Base-by-base conservation (phyloP, 1,284 basidiomycete genomes). In the Pseudozyma tsukubaensis region DNA sequence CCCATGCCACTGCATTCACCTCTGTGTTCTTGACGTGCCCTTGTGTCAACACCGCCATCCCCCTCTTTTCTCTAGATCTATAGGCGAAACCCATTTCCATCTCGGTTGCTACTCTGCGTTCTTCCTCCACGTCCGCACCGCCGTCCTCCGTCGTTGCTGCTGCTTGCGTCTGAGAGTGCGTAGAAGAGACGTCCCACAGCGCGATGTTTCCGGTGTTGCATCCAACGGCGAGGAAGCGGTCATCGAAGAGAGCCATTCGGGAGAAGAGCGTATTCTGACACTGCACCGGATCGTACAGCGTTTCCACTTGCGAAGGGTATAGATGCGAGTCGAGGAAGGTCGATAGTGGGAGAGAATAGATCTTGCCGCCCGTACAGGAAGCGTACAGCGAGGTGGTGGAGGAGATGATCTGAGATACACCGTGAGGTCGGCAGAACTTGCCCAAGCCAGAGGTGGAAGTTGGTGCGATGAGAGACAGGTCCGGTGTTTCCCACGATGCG, bases 201-300 rank as follows among this genome's bases (percentile, higher is more conserved):
- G 77, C 73, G 1, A 82, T 60, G 39, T 76, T 65, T 13, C 83
- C 83, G 14, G 74, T 74, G 35, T 80, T 78, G 61, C 83, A 84
- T 0, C 80, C 83, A 4, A 84, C 58, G 11, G 83, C 83, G 7
- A 84, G 66, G 18, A 75, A 76, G 4, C 75, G 65, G 29, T 82
- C 81, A 36, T 83, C 67, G 57, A 76, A 66, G 37, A 84, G 68
- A 18, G 80, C 72, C 70, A 82, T 64, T 1, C 78, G 72, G 18
- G 82, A 80, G 58, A 80, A 84, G 29, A 84, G 72, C 44, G 80
- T 78, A 49, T 84, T 84, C 9, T 70, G 72, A 35, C 72, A 65
- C 59, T 83, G 81, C n/a, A 69, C 63, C 16, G 66, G 64, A 19
- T 79, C 58, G 55, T 77, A 78, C 37, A 80, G 59, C 45, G 65